phyloP scores from a whole-genome alignment of 106 monocot species.

The Dioscorea zingiberensis region DNA sequence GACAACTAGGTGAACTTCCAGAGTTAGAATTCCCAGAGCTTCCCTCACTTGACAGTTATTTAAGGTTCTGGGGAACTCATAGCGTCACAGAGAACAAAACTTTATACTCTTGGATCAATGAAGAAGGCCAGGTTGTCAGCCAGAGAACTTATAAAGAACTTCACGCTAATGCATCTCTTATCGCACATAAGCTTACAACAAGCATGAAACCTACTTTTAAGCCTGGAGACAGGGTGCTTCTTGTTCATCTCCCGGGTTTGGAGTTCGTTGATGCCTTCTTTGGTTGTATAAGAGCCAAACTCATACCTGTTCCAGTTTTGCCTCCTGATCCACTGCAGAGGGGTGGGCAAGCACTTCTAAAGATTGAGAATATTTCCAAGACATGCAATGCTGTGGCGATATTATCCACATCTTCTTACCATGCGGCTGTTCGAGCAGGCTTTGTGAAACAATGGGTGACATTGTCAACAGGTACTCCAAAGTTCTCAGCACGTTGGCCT shows the following conservation, averaged over 20 bases:
- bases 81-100: constrained; percentile 17
- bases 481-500: constrained; percentile 36
- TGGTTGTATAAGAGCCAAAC: constrained; percentile 37
- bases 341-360: constrained; percentile 45
- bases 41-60: constrained; percentile 36
- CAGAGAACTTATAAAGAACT: constrained; percentile 38
- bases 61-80: constrained; percentile 43
- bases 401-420: constrained; percentile 53
- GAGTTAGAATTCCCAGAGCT: constrained; percentile 37
- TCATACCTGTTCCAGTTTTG: constrained; percentile 47
- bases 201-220: constrained; percentile 32
- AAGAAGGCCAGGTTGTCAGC: constrained; percentile 33
- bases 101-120: constrained; percentile 46
- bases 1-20: constrained; percentile 33
- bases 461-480: constrained; percentile 16
- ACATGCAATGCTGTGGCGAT: constrained; percentile 35
- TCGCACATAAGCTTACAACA: constrained; percentile 29
- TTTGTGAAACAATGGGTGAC: constrained; percentile 31
- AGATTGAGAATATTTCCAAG: constrained; percentile 39
- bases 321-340: constrained; percentile 50
- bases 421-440: constrained; percentile 47
- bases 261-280: constrained; percentile 59
- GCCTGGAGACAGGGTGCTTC: constrained; percentile 37
- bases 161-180: constrained; percentile 28
- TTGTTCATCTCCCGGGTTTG: constrained; percentile 41